A percentile compares a stretch with the other conserved stretches of the same genome.
These are phyloP conservation scores for Claviceps humidiphila DNA, from an alignment of 2,329 filamentous ascomycete genomes.

Conservation along the genomic window DNA sequence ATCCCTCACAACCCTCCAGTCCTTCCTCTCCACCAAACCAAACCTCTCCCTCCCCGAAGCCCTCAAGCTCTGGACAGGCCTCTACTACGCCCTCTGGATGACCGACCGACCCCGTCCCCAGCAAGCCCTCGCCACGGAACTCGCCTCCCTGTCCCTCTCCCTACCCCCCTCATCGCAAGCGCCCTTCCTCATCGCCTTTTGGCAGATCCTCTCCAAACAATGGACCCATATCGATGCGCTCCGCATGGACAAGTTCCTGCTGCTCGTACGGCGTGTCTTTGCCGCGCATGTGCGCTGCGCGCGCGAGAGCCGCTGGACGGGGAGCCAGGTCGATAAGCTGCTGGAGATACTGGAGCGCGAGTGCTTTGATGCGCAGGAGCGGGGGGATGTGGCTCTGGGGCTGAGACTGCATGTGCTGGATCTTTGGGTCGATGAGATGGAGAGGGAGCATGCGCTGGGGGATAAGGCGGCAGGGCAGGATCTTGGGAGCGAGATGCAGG, in stretches of 20 bases:
- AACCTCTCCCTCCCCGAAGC: conserved; percentile 55
- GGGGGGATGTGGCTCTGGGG: conserved; percentile 60
- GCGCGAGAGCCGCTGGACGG: conserved; percentile 21
- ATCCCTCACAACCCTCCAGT: conserved; percentile 62
- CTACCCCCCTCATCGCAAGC: conserved; percentile 34
- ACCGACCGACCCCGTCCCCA: conserved; percentile 80
- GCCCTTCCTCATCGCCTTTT: conserved; percentile 51
- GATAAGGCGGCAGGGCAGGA: conserved; percentile 6
- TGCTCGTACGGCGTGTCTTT: conserved; percentile 68
- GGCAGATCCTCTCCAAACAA: conserved; percentile 55
- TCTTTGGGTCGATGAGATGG: conserved; percentile 82
- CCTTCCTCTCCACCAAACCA: conserved; percentile 56
- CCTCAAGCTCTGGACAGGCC: conserved; percentile 85
- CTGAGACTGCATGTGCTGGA: conserved; percentile 78
- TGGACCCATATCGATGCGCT: conserved; percentile 64
- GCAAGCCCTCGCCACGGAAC: conserved; percentile 66
- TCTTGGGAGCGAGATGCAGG: conserved; percentile 1
- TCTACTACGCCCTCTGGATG: conserved; percentile 92
- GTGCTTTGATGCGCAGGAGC: conserved; percentile 22
- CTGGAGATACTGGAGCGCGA: conserved; percentile 16
- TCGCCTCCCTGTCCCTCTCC: conserved; percentile 52
- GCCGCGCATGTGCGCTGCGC: conserved; percentile 49
- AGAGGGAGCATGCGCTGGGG: conserved; percentile 47
- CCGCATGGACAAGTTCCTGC: conserved; percentile 85
- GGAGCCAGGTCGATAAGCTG: conserved; percentile 16